Conservation (phyloP, 2,329 filamentous ascomycete species). For the Chrysosporium queenslandicum region DNA sequence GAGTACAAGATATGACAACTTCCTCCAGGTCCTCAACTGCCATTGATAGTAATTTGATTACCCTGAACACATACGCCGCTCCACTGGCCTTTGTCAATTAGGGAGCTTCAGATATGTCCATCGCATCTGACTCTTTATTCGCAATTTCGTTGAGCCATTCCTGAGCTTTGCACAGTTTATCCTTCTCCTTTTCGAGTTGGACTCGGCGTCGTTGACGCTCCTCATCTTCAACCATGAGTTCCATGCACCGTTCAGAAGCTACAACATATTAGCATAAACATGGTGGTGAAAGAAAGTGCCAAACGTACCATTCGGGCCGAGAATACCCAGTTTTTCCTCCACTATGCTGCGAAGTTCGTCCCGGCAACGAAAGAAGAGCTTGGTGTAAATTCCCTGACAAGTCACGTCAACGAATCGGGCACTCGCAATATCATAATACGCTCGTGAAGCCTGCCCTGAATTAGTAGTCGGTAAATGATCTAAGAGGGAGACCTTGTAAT, state of each 20-base stretch:
- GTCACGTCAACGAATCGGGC: constrained; percentile 32
- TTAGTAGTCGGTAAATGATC: constrained; percentile 12
- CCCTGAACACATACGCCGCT: no score
- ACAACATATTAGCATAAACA: not conserved
- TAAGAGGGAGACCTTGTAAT: not conserved
- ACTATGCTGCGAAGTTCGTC: constrained; percentile 26
- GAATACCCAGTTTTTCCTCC: constrained; percentile 24
- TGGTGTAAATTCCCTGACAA: constrained; percentile 30
- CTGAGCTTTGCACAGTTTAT: constrained; percentile 29
- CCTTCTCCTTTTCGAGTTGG: constrained; percentile 25
- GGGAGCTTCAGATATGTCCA: not conserved
- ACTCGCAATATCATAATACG: constrained; percentile 34
- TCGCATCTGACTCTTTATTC: not conserved
- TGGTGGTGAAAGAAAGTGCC: not conserved
- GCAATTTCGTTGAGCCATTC: constrained; percentile 18
- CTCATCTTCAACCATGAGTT: constrained; percentile 32
- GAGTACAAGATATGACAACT: no score
- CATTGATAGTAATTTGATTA: no score
- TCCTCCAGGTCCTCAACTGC: no score
- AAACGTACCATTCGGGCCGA: constrained; percentile 26
- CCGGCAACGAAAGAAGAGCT: constrained; percentile 30
- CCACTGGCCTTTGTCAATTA: no score
- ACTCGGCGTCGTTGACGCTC: constrained; percentile 28
- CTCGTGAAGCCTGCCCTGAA: constrained; percentile 25
- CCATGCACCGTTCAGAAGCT: constrained; percentile 29